Base-by-base conservation (phyloP, 768 basidiomycete genomes). In the Boletus rubescentipes region DNA sequence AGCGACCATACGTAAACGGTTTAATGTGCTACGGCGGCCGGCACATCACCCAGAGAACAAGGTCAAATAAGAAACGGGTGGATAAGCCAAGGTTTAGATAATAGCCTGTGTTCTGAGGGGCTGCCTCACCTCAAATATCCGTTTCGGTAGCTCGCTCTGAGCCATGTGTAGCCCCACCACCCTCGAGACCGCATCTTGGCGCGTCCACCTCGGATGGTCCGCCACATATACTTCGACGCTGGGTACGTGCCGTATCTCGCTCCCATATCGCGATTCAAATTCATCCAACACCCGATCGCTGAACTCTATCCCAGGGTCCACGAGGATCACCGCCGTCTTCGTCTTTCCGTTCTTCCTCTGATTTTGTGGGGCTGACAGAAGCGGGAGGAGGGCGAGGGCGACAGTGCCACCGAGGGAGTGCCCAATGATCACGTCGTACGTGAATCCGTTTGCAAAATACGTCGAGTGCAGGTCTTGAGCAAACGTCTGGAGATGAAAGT, bases 351-450 rank as follows among this genome's bases (percentile, higher is more conserved):
- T 48, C 10, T 26, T 11, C 18, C 10, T 54, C 30, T 36, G 31
- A 20, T n/a, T 23, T 36, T 14, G 23, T 7, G 37, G 49, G 20
- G 40, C 7, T 4, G 59, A 41, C 31, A 61, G 42, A 8, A 61
- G 35, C 9, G 53, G 44, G 16, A 64, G 40, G 15, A 61, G 59
- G 3, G 51, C 47, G 10, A 64, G 42, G 1, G 35, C 11, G 20
- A 61, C 46, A 4, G 41, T 48, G 14, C 42, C 62, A 5, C 62
- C 55, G 2, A 64, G 31, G 2, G 55, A 63, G 40, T 61, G 59
- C 10, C 55, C 62, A 23, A 63, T 39, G 54, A 63, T 61, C 41
- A 61, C 51, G 41, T 61, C 55, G 34, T 57, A 64, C 9, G 40
- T 31, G 31, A 37, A 26, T 12, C 53, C 53, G 34, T 43, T 30